Base-by-base conservation (phyloP, 2,329 filamentous ascomycete genomes). In the Fusarium liriodendri region DNA sequence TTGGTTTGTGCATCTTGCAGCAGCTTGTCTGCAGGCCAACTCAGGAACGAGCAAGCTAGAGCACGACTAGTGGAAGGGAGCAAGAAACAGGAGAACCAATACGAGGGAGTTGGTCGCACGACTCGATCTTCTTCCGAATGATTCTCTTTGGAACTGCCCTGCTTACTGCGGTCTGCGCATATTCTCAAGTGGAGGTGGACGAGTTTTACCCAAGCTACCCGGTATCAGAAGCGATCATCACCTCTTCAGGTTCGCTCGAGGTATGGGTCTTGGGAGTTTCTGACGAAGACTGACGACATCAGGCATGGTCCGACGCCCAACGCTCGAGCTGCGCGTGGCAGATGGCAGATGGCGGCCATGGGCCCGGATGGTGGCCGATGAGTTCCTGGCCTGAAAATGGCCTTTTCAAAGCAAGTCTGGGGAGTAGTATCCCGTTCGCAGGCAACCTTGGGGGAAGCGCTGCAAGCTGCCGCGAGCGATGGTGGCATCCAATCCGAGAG, bases 31-130 rank as follows among this genome's bases (percentile, higher is more conserved):
- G 68, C 70, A 68, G 66, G 61, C 65, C 76, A 76, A 58, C 60
- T 69, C 68, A 75, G 74, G 74, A 72, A 75, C 76, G 67, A 69
- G 67, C 58, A 73, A 55, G 68, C 73, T 71, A 78, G 50, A 59
- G 54, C 32, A 70, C 52, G 37, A 35, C 64, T 74, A 77, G 62
- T 18, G 62, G 62, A 71, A 57, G 52, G 66, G 65, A 64, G 62
- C 63, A 73, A 66, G 29, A 57, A 27, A 58, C 52, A 61, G 32
- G 29, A 68, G 42, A 60, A 47, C 61, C 63, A 74, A 67, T 67
- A 64, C 72, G 68, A 66, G 72, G 54, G 72, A 60, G 52, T 55
- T 45, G 65, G 65, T 59, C 64, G 55, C 35, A 69, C 58, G 64
- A 50, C n/a, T 40, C 57, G 47, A 27, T 35, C 62, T 67, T 27